Evolutionary conservation across 192 early-diverging fungal genomes (phyloP), one percentile per base, ranked within the genome.

Genomic region (Diversispora epigaea): DNA sequence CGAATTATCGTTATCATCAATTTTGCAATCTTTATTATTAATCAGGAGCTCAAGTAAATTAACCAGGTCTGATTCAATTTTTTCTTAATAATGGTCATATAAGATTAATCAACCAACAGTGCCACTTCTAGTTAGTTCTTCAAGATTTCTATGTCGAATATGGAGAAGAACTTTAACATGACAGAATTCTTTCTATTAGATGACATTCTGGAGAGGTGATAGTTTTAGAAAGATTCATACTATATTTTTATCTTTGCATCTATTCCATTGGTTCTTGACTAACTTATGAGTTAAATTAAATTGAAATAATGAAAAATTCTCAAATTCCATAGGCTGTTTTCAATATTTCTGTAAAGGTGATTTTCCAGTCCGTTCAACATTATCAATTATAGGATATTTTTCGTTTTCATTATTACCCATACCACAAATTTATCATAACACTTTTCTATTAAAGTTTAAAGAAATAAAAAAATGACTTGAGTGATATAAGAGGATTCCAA

Each of bases 381-480:
- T n/a, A n/a, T n/a, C n/a, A n/a, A n/a, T 8, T 22, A 6, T 22
- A 60, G 7, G 0, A 17, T 32, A 19, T 60, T 60, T 7, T 22
- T n/a, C n/a, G n/a, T 32, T 32, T 49, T 49, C 47, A 19, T 7
- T 32, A 17, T n/a, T 60, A 32, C 3, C 58, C 0, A 0, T 60
- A 60, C 58, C 3, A 32, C 2, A 8, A 60, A 60, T 0, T n/a
- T 17, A 60, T 17, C 58, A n/a, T 60, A n/a, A 2, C n/a, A 2
- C 8, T 60, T 60, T n/a, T 8, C 6, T 60, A 32, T 60, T 60
- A 60, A 60, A n/a, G 58, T 60, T 60, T 60, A 60, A 60, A 22
- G 3, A 22, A 60, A 60, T n/a, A 60, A 60, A 60, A 15, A 2
- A 17, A 19, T 2, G 2, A 32, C 58, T 60, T 60, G 58, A 60